Base-by-base conservation (phyloP, 768 basidiomycete genomes). In the Pisolithus tinctorius region DNA sequence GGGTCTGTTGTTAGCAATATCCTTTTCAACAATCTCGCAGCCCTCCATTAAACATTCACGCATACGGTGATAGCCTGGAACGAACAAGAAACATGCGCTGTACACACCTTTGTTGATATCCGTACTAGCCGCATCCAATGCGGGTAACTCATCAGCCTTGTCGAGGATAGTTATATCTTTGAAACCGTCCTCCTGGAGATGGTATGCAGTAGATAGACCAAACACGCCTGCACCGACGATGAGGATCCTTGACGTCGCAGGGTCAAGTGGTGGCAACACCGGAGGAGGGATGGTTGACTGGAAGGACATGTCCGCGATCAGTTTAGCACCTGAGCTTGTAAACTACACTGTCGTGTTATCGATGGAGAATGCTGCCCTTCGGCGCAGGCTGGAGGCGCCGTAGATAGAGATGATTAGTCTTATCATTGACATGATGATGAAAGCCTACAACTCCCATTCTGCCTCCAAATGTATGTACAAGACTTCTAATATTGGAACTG, bases 191-290 rank as follows among this genome's bases (percentile, higher is more conserved):
- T 71, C 64, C 45, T 94, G 72, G 47, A 95, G 81, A 63, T 90
- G 82, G 57, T 82, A 77, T 1, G 92, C 93, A 0, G 93, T 88
- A 16, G 91, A 93, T 46, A 90, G 71, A 6, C 93, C 93, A 63
- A 94, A 94, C 56, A 83, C 83, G 4, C 91, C 91, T 38, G 88
- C 84, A 26, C 91, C 91, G 40, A 91, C 73, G 54, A 93, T 83
- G 48, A 92, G 60, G 42, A 66, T 54, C 37, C 46, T 57, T 4
- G 63, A 59, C 9, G 36, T 52, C 6, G n/a, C 23, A 14, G 47
- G 36, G 25, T 48, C 23, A 8, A 39, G 36, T 13, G 31, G 34
- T 25, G 37, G 34, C 13, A 17, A 23, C 23, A 23, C 13, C 6
- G 43, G 29, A 11, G 43, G 6, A 26, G 43, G 14, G n/a, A 23